Base-by-base conservation (phyloP, 768 basidiomycete species). In the Holtermanniella nyarrowii region DNA sequence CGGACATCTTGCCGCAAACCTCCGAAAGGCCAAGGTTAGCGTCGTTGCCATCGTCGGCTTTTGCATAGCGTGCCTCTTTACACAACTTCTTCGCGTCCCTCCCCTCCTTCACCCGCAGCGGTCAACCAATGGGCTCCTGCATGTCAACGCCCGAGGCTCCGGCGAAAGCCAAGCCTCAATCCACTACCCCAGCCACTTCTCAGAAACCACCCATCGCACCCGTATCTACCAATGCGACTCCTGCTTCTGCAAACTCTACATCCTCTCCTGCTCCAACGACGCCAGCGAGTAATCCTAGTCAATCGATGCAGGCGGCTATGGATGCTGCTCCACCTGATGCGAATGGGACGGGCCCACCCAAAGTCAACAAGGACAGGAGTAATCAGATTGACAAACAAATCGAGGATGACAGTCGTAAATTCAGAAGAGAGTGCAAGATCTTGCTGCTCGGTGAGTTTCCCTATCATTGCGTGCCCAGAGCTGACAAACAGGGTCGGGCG, bases 401-500 rank as follows among this genome's bases (percentile, higher is more conserved):
- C 48, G 87, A 90, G 66, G 88, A 90, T 73, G 90, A 91, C 69
- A 78, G 78, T 14, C 82, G 80, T 69, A 82, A 78, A 70, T 84
- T 84, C 57, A 83, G 83, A 68, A 81, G 82, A 62, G 89, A 91
- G 68, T 90, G 87, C 76, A 91, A 91, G 78, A 90, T 95, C 60
- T 73, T 95, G 20, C 74, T 95, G 13, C 76, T 95, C n/a, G 90
- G 88, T 86, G 55, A 47, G 86, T 77, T 2, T 5, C 44, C 13
- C 48, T 50, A 16, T 14, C 25, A 14, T 52, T 27, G 47, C 55
- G 54, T 3, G 13, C 16, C 45, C 31, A 13, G 21, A 42, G 41
- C 46, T 49, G 22, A 46, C 5, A 14, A 26, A 18, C 60, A 91
- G 90, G 91, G 50, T 90, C 89, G 13, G 88, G 91, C 62, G 89